These are phyloP conservation scores for Calocera viscosa DNA, from an alignment of 768 basidiomycete species.

Conservation along the genomic window DNA sequence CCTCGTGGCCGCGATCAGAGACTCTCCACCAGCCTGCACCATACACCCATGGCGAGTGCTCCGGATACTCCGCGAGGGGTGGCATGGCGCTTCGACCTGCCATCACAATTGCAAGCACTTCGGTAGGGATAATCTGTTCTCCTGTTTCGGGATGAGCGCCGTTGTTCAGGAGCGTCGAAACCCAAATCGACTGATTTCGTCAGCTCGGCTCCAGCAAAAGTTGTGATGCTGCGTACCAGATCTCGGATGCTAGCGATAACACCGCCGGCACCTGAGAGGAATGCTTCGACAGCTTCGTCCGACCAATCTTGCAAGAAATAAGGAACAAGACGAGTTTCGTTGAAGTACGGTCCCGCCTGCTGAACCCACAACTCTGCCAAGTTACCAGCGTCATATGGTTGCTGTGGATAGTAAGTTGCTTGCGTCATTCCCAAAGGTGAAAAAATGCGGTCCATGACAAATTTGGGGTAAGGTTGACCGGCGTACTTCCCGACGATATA, in stretches of 20 bases:
- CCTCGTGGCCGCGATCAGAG: conserved; percentile 34
- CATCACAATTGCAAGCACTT: conserved; percentile 25
- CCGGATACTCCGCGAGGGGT: conserved; percentile 12
- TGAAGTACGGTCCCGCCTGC: conserved; percentile 26
- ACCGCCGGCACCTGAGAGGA: conserved; percentile 34
- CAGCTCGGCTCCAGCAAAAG: neutral
- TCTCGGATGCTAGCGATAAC: conserved; percentile 36
- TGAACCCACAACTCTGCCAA: conserved; percentile 28
- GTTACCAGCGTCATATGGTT: conserved; percentile 27
- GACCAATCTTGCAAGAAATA: conserved; percentile 19
- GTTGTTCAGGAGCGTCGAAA: conserved; percentile 27
- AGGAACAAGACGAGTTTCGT: neutral
- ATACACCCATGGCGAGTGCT: conserved; percentile 28
- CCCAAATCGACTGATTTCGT: conserved; percentile 32
- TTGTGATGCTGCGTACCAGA: conserved; percentile 27
- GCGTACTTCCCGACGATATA: conserved; percentile 29
- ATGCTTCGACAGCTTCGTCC: conserved; percentile 20
- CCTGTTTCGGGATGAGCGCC: conserved; percentile 27
- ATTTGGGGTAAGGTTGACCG: conserved; percentile 29
- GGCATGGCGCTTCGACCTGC: conserved; percentile 24
- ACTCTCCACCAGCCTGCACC: conserved; percentile 34
- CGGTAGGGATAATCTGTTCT: conserved; percentile 26
- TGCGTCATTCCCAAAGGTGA: conserved; percentile 31
- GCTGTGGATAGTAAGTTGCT: conserved; percentile 30
- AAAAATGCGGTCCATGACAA: conserved; percentile 36